phyloP scores from a whole-genome alignment of 1,139 yeast species.

The Diutina catenulata region DNA sequence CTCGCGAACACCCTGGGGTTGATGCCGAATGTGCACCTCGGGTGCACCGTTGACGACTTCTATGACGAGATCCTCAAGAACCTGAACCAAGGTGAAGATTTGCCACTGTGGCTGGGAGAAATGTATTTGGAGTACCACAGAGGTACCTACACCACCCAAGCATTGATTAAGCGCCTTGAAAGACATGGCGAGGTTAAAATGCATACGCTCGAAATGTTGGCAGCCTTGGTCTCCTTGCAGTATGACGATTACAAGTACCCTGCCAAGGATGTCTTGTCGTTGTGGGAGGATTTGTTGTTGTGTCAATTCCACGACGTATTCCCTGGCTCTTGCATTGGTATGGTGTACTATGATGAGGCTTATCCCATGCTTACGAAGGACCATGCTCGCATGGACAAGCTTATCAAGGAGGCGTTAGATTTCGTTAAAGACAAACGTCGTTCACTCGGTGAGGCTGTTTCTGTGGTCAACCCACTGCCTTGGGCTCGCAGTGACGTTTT shows the following conservation, averaged over 20 bases:
- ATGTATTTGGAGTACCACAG: conserved; percentile 91
- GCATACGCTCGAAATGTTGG: conserved; percentile 77
- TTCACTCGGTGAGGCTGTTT: conserved; percentile 16
- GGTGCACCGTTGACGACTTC: conserved; percentile 68
- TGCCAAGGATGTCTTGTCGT: conserved; percentile 42
- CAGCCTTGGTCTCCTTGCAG: conserved; percentile 60
- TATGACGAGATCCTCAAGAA: conserved; percentile 52
- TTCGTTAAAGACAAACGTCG: conserved; percentile 7
- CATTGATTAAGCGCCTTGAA: conserved; percentile 70
- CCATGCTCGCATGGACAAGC: conserved; percentile 36
- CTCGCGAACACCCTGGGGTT: conserved; percentile 72
- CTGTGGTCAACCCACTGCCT: conserved; percentile 42
- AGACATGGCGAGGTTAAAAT: conserved; percentile 66
- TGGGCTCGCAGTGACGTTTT: conserved; percentile 55
- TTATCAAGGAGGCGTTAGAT: conserved; percentile 42
- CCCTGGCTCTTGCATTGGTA: conserved; percentile 92
- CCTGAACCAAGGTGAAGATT: conserved; percentile 51
- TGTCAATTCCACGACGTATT: conserved; percentile 96
- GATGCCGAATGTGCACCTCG: conserved; percentile 69
- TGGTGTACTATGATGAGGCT: conserved; percentile 90
- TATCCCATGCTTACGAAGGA: conserved; percentile 60
- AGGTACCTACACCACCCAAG: conserved; percentile 94
- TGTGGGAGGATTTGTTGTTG: conserved; percentile 83
- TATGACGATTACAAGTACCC: conserved; percentile 56
- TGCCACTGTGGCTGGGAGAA: conserved; percentile 91